A percentile compares a stretch with the other conserved stretches of the same genome.
Evolutionary conservation across 164 flowering plant genomes (phyloP).

Genomic region (Malania oleifera): DNA sequence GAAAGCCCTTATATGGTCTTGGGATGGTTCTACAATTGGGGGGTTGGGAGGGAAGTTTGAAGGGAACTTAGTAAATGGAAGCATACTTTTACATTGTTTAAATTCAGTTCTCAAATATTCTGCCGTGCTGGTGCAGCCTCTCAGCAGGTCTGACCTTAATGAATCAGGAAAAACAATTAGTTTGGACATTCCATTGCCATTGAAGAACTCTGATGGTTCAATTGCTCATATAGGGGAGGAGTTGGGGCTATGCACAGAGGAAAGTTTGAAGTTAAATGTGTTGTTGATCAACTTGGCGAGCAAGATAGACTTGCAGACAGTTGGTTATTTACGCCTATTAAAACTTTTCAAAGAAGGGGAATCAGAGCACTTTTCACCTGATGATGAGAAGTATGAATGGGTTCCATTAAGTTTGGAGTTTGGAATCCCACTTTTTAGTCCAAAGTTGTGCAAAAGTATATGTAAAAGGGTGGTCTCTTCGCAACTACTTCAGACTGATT

Average conservation of each 20-base stretch:
- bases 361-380: slow-evolving; percentile 42
- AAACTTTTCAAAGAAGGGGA: slow-evolving; percentile 72
- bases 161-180: slow-evolving; percentile 55
- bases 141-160: slow-evolving; percentile 79
- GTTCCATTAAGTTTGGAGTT: slow-evolving; percentile 88
- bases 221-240: slow-evolving; percentile 62
- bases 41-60: slow-evolving; percentile 93
- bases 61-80: slow-evolving; percentile 87
- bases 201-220: slow-evolving; percentile 85
- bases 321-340: slow-evolving; percentile 86
- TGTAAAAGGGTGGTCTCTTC: slow-evolving; percentile 80
- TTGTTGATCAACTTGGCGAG: slow-evolving; percentile 48
- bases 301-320: slow-evolving; percentile 63
- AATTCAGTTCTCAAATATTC: slow-evolving; percentile 88
- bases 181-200: slow-evolving; percentile 81
- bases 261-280: slow-evolving; percentile 43
- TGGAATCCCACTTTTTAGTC: slow-evolving; percentile 93
- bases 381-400: slow-evolving; percentile 80
- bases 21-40: slow-evolving; percentile 92
- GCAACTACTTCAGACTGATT: slow-evolving; percentile 74
- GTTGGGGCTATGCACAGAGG: slow-evolving; percentile 53
- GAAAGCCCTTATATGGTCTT: slow-evolving; percentile 94
- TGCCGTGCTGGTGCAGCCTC: slow-evolving; percentile 89
- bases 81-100: slow-evolving; percentile 80
- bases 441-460: slow-evolving; percentile 71